A percentile compares a stretch with the other conserved stretches of the same genome.
phyloP scores from a whole-genome alignment of 352 stramenopile species.

The Phytopythium montanum region DNA sequence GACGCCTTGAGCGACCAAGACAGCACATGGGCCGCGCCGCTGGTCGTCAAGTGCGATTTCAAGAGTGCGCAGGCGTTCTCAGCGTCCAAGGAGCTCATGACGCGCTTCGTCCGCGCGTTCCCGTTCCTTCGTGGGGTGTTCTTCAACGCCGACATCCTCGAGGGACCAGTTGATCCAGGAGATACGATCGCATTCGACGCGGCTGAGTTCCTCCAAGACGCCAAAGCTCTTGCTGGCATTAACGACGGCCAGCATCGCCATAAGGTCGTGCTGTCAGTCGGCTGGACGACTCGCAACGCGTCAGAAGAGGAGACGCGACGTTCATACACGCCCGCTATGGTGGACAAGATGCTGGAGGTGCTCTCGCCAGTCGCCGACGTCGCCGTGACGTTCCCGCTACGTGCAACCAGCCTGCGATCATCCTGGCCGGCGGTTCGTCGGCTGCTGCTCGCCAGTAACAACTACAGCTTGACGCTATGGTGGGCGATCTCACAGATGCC shows the following conservation, averaged over 20 bases:
- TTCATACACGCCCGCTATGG: conserved; percentile 49
- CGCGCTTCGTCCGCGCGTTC: conserved; percentile 34
- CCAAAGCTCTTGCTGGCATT: conserved; percentile 23
- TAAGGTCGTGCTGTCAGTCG: conserved; percentile 71
- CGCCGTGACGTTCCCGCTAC: conserved; percentile 60
- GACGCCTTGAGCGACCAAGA: neutral
- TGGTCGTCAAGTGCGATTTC: conserved; percentile 77
- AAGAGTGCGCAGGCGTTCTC: conserved; percentile 57
- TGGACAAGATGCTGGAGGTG: conserved; percentile 48
- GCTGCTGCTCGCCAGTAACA: conserved; percentile 26
- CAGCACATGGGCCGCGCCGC: conserved; percentile 18
- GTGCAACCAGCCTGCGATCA: conserved; percentile 49
- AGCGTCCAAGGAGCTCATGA: conserved; percentile 23
- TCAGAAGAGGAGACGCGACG: conserved; percentile 48
- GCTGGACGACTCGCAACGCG: conserved; percentile 62
- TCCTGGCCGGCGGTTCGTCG: conserved; percentile 48
- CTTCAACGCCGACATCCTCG: conserved; percentile 67
- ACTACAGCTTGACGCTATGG: conserved; percentile 69
- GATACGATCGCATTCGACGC: conserved; percentile 38
- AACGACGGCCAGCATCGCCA: conserved; percentile 30
- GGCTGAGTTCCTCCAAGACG: conserved; percentile 36
- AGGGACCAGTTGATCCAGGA: conserved; percentile 40
- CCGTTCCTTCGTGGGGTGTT: conserved; percentile 55
- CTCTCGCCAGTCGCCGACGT: conserved; percentile 43
- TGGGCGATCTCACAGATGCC: conserved; percentile 54